Percentiles rank a stretch among this genome's conserved stretches.
These are phyloP conservation scores for Clavaria fumosa DNA, from an alignment of 768 basidiomycete species.

Conservation along the genomic window DNA sequence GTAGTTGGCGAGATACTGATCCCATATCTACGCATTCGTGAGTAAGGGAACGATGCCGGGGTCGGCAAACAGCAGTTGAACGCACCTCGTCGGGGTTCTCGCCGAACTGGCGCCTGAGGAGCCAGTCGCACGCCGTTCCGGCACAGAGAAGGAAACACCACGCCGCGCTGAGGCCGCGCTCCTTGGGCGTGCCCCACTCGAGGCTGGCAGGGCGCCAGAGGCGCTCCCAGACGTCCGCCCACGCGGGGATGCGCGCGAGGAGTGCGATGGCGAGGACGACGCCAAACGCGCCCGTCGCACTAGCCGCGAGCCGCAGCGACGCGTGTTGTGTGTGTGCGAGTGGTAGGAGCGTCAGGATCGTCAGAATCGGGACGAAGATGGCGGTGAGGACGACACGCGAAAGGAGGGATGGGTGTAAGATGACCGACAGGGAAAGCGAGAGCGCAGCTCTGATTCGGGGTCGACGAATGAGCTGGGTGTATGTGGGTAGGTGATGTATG, in stretches of 20 bases:
- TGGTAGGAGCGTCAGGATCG: constrained; percentile 23
- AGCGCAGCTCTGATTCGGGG: constrained; percentile 23
- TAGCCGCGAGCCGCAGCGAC: constrained; percentile 33
- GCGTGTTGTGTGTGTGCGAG: constrained; percentile 29
- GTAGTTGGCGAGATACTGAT: constrained; percentile 47
- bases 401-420: constrained; percentile 37
- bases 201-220: constrained; percentile 33
- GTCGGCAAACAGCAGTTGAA: constrained; percentile 1
- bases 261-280: constrained; percentile 37
- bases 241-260: constrained; percentile 31
- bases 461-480: no score
- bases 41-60: not conserved
- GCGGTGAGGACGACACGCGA: constrained; percentile 29
- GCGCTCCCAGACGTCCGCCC: constrained; percentile 50
- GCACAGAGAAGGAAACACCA: constrained; percentile 34
- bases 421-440: constrained; percentile 35
- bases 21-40: constrained; percentile 40
- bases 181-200: constrained; percentile 39
- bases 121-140: constrained; percentile 40
- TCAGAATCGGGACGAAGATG: constrained; percentile 20
- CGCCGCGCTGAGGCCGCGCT: constrained; percentile 44
- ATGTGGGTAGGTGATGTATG: no score
- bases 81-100: constrained; percentile 56
- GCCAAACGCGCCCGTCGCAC: constrained; percentile 44
- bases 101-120: constrained; percentile 37